These are phyloP conservation scores for Protomyces arabidopsidicola DNA, from an alignment of 1,139 yeast genomes.

Conservation along the genomic window DNA sequence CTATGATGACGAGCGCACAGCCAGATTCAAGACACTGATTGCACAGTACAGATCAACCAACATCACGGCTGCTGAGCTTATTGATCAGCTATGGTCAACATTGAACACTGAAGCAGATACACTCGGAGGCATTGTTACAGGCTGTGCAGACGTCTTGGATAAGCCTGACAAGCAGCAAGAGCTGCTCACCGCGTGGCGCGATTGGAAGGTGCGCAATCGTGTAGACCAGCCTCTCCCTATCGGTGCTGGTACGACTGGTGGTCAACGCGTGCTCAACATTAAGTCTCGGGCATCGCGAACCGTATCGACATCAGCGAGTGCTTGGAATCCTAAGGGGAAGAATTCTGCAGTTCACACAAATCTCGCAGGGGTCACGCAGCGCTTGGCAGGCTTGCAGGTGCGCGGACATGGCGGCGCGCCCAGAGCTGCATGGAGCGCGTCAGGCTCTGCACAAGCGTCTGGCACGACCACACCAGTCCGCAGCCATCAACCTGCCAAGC, in stretches of 20 bases:
- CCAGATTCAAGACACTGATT: constrained; percentile 19
- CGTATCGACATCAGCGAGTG: constrained; percentile 24
- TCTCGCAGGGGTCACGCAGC: not conserved
- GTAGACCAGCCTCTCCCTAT: constrained; percentile 3
- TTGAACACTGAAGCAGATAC: constrained; percentile 9
- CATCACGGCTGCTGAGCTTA: constrained; percentile 26
- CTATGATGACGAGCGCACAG: constrained; percentile 19
- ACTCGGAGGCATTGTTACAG: constrained; percentile 23
- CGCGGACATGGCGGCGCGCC: constrained; percentile 7
- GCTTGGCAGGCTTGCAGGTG: constrained; percentile 5
- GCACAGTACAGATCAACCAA: constrained; percentile 22
- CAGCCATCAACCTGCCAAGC: not conserved
- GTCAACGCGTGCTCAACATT: constrained; percentile 25
- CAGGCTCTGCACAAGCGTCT: constrained; percentile 17
- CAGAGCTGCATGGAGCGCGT: constrained; percentile 25
- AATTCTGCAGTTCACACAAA: constrained; percentile 4
- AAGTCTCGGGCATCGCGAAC: constrained; percentile 25
- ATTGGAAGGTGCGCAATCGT: constrained; percentile 27
- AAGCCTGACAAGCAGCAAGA: constrained; percentile 24
- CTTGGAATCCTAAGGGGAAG: constrained; percentile 25
- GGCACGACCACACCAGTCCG: constrained; percentile 14
- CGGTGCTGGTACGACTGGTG: constrained; percentile 10
- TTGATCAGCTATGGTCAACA: constrained; percentile 14
- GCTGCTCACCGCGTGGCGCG: constrained; percentile 29
- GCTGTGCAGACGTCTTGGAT: constrained; percentile 25